Conservation (phyloP, 176 grass and related monocot genomes). For the Dendrocalamus sinicus region DNA sequence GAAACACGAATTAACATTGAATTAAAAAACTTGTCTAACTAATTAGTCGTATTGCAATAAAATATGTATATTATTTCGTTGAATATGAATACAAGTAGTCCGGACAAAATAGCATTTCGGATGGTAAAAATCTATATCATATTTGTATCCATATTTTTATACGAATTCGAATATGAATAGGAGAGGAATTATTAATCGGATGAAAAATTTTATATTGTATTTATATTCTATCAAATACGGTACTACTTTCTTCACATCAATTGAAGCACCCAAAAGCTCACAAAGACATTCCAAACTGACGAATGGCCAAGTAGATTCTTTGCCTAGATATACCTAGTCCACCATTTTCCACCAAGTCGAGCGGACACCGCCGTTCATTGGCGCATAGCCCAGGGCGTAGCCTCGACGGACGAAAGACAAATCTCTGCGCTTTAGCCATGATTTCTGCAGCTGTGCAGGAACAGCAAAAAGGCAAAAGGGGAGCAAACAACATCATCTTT, state of each 20-base stretch:
- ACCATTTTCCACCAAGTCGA: background rate
- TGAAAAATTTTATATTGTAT: too few species aligned
- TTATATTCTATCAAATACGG: too few species aligned
- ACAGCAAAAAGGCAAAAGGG: conserved; percentile 34
- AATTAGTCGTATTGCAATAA: too few species aligned
- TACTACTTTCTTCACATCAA: background rate
- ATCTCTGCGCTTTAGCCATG: conserved; percentile 39
- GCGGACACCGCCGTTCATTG: background rate
- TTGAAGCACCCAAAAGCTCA: conserved; percentile 17
- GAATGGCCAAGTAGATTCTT: background rate
- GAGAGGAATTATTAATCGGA: too few species aligned
- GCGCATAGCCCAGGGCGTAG: background rate
- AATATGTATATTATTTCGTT: too few species aligned
- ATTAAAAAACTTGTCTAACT: too few species aligned
- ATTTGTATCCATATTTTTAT: too few species aligned
- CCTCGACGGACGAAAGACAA: conserved; percentile 29
- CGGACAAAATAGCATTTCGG: too few species aligned
- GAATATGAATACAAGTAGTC: too few species aligned
- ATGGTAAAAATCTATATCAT: too few species aligned
- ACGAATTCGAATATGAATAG: too few species aligned
- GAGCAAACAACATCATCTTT: conserved; percentile 21
- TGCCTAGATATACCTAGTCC: background rate
- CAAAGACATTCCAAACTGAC: conserved; percentile 2
- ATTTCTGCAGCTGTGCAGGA: conserved; percentile 34
- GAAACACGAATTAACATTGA: too few species aligned